Percentiles rank a stretch among this genome's conserved stretches.
phyloP scores from a whole-genome alignment of 1,284 basidiomycete species.

The Sanghuangporus weigelae region DNA sequence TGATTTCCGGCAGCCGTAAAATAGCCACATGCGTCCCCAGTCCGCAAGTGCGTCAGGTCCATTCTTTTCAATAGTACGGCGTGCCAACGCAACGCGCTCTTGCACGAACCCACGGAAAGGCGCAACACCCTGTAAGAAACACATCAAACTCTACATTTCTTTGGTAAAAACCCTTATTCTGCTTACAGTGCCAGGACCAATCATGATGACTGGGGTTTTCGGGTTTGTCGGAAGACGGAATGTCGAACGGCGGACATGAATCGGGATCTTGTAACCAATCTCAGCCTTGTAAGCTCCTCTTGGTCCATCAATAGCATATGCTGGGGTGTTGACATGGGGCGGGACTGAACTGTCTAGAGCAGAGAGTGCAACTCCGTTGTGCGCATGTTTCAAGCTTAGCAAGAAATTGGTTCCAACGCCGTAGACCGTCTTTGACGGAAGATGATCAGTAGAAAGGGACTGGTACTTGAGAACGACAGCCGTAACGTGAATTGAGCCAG shows the following conservation, averaged over 20 bases:
- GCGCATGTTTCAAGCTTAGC: slow-evolving; percentile 81
- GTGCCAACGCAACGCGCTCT: slow-evolving; percentile 92
- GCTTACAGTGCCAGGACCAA: slow-evolving; percentile 94
- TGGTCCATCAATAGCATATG: slow-evolving; percentile 87
- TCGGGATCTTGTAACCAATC: slow-evolving; percentile 76
- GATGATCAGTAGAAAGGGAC: slow-evolving; percentile 50
- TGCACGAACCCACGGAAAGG: slow-evolving; percentile 99
- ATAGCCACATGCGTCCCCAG: slow-evolving; percentile 93
- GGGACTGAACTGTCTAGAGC: slow-evolving; percentile 31
- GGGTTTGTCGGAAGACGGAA: slow-evolving; percentile 97
- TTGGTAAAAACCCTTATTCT: not conserved
- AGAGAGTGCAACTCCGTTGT: slow-evolving; percentile 51
- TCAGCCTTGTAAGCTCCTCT: slow-evolving; percentile 76
- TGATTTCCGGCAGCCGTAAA: slow-evolving; percentile 91
- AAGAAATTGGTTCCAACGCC: slow-evolving; percentile 92
- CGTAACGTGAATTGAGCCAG: slow-evolving; percentile 89
- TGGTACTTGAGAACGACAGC: slow-evolving; percentile 92
- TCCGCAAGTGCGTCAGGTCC: slow-evolving; percentile 87
- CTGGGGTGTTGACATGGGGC: slow-evolving; percentile 47
- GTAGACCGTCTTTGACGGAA: slow-evolving; percentile 63
- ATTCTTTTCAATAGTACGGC: slow-evolving; percentile 90
- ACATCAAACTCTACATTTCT: slow-evolving; percentile 8
- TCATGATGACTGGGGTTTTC: slow-evolving; percentile 98
- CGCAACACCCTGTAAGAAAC: slow-evolving; percentile 73
- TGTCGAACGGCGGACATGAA: slow-evolving; percentile 93